Base-by-base conservation (phyloP, 208 protist genomes). In the Trypanosoma congolense region DNA sequence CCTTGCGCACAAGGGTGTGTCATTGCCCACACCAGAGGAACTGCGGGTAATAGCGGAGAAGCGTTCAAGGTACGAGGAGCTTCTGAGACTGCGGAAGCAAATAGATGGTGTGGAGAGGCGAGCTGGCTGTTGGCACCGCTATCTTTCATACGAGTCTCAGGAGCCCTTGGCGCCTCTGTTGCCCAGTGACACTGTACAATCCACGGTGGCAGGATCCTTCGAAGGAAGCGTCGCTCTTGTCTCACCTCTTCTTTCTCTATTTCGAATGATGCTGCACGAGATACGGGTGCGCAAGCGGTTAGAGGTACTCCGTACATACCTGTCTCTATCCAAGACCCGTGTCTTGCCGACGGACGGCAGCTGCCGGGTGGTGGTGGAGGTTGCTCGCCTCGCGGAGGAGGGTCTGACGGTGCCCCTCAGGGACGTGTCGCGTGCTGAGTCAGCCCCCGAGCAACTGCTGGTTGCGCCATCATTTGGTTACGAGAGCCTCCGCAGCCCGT, bases 401-500 rank as follows among this genome's bases (percentile, higher is more conserved):
- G 28, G 45, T 24, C 2, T 52, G 25, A 18, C 18, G 5, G 28
- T 43, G 16, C n/a, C 29, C n/a, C 44, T 35, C 19, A 31, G 14
- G 6, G 36, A 33, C 28, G 28, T 12, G 16, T 50, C 41, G 16
- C 25, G 41, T 22, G 1, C 18, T 8, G 21, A 35, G 4, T 18
- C 41, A 29, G 5, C 49, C 3, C 38, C 62, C 14, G 55, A 61
- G 19, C 35, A 56, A 31, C 51, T 69, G 50, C 33, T 61, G 35
- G 55, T 57, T 31, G 38, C 62, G 22, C 18, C 9, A 9, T 38
- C 42, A 24, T 76, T 65, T 47, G 46, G 44, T 28, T 14, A 35
- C 24, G 46, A 47, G 10, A 50, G 41, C 0, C 46, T 65, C 18
- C 61, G 75, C 4, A 69, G 49, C n/a, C 75, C 75, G 14, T 73